These are phyloP conservation scores for Myriosclerotinia curreyana DNA, from an alignment of 2,329 filamentous ascomycete genomes.

Conservation along the genomic window DNA sequence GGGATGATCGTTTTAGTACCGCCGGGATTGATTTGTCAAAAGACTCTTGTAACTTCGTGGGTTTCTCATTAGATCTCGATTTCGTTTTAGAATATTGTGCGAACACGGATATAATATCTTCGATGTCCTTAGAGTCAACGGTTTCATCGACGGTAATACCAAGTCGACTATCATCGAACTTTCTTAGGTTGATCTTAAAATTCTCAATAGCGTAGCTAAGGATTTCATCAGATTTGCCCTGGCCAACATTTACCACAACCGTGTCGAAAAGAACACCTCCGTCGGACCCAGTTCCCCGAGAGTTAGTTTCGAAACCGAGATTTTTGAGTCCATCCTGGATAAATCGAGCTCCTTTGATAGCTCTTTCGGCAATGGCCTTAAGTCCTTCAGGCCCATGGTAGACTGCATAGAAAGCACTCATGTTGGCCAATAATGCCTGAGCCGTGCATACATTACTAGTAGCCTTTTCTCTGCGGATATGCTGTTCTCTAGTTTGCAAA, in stretches of 20 bases:
- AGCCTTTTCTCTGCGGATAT: constrained; percentile 93
- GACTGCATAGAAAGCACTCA: constrained; percentile 90
- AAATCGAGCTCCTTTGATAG: constrained; percentile 67
- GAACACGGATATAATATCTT: constrained; percentile 57
- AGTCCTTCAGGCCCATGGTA: constrained; percentile 88
- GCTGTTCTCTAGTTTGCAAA: constrained; percentile 90
- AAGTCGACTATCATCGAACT: constrained; percentile 57
- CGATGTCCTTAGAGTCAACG: constrained; percentile 53
- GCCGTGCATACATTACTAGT: constrained; percentile 98
- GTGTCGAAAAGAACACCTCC: constrained; percentile 74
- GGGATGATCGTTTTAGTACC: constrained; percentile 64
- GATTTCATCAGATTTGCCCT: constrained; percentile 50
- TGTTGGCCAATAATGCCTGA: constrained; percentile 89
- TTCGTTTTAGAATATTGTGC: constrained; percentile 39
- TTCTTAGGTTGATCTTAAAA: constrained; percentile 60
- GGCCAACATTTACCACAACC: constrained; percentile 60
- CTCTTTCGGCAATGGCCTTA: constrained; percentile 76
- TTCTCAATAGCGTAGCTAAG: constrained; percentile 51
- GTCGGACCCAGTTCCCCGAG: constrained; percentile 54
- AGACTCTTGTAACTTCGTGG: constrained; percentile 45
- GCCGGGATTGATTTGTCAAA: constrained; percentile 49
- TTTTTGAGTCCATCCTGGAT: constrained; percentile 62
- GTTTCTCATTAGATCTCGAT: constrained; percentile 31
- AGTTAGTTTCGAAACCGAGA: constrained; percentile 62
- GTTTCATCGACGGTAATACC: constrained; percentile 80